Conservation (phyloP, 1,284 basidiomycete genomes). For the Dichomitus squalens region DNA sequence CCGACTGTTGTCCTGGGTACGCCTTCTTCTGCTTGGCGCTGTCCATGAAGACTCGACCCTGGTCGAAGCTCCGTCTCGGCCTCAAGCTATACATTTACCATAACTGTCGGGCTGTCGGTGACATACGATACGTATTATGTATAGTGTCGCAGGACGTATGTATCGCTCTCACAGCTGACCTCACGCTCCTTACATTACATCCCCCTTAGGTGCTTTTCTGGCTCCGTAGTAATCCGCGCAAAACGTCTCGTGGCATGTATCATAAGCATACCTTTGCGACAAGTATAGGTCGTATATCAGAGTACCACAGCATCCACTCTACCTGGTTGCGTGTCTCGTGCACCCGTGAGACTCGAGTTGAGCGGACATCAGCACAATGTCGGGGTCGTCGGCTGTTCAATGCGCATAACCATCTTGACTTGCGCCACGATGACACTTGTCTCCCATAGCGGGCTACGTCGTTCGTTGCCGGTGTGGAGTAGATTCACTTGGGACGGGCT, state of each 20-base stretch:
- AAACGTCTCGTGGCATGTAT: slow-evolving; percentile 1
- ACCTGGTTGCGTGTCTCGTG: no score
- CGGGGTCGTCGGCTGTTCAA: no score
- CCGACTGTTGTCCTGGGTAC: background rate
- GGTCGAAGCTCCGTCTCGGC: background rate
- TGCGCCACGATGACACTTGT: no score
- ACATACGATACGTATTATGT: slow-evolving; percentile 1
- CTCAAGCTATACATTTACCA: background rate
- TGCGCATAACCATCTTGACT: no score
- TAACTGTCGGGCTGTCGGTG: background rate
- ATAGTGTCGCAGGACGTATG: background rate
- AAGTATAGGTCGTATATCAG: no score
- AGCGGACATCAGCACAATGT: no score
- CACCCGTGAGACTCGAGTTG: no score
- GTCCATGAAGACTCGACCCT: no score
- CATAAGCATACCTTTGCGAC: background rate
- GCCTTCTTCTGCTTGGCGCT: background rate
- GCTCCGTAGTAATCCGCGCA: slow-evolving; percentile 2
- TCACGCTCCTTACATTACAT: background rate
- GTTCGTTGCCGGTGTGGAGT: no score
- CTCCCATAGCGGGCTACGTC: no score
- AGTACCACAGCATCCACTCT: no score
- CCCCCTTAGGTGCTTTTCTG: background rate
- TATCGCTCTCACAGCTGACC: background rate
- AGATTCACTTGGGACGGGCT: no score